These are phyloP conservation scores for Paxillus rubicundulus DNA, from an alignment of 768 basidiomycete genomes.

Conservation along the genomic window DNA sequence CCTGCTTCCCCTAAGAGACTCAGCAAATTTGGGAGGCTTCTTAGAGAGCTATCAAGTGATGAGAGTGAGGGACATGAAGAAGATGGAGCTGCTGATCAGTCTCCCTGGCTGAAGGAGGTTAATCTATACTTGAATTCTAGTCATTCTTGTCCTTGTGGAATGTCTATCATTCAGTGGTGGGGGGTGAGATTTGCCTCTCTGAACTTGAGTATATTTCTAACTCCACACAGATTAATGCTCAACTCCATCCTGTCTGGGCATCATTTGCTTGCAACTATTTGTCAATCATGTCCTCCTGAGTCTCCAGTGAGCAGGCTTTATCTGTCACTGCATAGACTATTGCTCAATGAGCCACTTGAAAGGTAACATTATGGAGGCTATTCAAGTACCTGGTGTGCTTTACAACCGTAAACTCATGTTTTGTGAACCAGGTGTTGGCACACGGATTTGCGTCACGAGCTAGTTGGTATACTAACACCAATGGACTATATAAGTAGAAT, in stretches of 20 bases:
- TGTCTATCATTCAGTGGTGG: slow-evolving; percentile 31
- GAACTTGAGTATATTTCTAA: no score
- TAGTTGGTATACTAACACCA: no score
- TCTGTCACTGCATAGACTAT: slow-evolving; percentile 41
- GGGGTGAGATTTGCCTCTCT: slow-evolving; percentile 18
- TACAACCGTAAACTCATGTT: slow-evolving; percentile 21
- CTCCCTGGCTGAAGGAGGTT: slow-evolving; percentile 21
- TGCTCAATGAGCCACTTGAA: slow-evolving; percentile 35
- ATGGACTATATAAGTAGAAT: no score
- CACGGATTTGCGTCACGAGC: no score
- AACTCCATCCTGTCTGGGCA: slow-evolving; percentile 32
- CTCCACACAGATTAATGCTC: slow-evolving; percentile 11
- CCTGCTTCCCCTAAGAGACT: background rate
- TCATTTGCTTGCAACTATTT: slow-evolving; percentile 38
- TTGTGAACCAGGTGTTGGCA: no score
- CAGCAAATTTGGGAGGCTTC: background rate
- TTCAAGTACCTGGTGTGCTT: slow-evolving; percentile 31
- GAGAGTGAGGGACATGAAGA: slow-evolving; percentile 8
- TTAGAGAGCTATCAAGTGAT: slow-evolving; percentile 5
- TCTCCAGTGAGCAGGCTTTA: slow-evolving; percentile 41
- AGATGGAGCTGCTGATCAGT: slow-evolving; percentile 1
- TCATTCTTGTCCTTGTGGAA: no score
- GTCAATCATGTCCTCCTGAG: slow-evolving; percentile 35
- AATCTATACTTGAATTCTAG: slow-evolving; percentile 18
- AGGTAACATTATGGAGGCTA: slow-evolving; percentile 35